Base-by-base conservation (phyloP, 371 early-diverging fungal species). In the Fennellomyces sp. region DNA sequence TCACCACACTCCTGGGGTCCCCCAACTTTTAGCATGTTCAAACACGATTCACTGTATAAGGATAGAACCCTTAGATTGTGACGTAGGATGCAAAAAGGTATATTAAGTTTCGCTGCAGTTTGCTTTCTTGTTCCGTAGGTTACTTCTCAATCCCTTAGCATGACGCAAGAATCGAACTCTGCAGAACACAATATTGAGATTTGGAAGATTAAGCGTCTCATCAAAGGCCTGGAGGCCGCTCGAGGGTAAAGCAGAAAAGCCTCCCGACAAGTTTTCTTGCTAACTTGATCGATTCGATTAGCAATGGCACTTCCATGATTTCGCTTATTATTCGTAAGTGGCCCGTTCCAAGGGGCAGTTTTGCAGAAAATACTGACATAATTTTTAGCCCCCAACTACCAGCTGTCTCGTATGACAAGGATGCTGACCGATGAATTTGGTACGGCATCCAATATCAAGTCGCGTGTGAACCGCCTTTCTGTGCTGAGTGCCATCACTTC, bases 301-400 rank as follows among this genome's bases (percentile, higher is more conserved):
- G 93, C 65, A 99, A 99, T 73, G 99, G 99, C 57, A 99, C 99
- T 6, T 97, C 97, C 61, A 99, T 99, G 99, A 99, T 99, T 73
- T 96, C 97, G 41, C 88, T 99, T 41, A 92, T 99, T 60, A 90
- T 99, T 63, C 98, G 88, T 86, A 75, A 61, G 85, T 77, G n/a
- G 38, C 15, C 12, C 4, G 8, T 35, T 39, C 19, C 2, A 41
- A 26, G 4, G 17, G 10, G 5, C 38, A 41, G 10, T n/a, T 15
- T 42, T n/a, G 29, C 12, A 13, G 25, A 25, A 49, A 49, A 27
- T 45, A 48, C 28, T 21, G 29, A 13, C 25, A 17, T 27, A 23
- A 13, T n/a, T 12, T 31, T 26, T 62, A 83, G 83, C 91, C 67
- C 97, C 99, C 69, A 84, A 92, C 79, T 94, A 95, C 80, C 99